phyloP scores from a whole-genome alignment of 768 basidiomycete species.

The Gymnopilus dilepis region DNA sequence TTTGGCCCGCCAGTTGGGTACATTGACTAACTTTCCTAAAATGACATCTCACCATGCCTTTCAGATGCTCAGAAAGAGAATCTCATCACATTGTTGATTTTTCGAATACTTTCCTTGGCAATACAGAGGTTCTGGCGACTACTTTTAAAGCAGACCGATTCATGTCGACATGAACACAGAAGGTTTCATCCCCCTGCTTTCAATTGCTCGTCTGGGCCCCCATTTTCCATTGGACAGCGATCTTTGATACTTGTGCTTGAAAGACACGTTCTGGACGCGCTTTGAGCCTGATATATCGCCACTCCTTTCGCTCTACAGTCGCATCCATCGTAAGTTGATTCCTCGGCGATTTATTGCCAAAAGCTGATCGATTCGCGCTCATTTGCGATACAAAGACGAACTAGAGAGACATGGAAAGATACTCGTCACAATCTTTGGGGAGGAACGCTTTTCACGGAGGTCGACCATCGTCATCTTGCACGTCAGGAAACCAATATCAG shows the following conservation, averaged over 20 bases:
- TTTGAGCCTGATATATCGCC: neutral
- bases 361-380: too few relatives aligned
- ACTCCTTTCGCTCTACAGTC: neutral
- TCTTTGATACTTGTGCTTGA: neutral
- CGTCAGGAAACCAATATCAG: neutral
- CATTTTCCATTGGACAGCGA: neutral
- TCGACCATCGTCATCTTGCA: neutral
- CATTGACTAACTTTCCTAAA: constrained; percentile 12
- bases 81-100: constrained; percentile 10
- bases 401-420: constrained; percentile 6
- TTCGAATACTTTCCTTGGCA: constrained; percentile 5
- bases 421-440: constrained; percentile 7
- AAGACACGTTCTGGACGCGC: neutral
- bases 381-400: too few relatives aligned
- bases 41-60: constrained; percentile 5
- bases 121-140: neutral
- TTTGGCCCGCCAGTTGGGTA: neutral
- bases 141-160: constrained; percentile 17
- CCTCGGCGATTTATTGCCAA: neutral
- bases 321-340: neutral
- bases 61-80: constrained; percentile 5
- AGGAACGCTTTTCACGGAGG: neutral
- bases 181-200: constrained; percentile 8
- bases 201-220: neutral
- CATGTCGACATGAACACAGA: neutral